These are phyloP conservation scores for Xerocomus amazonicus DNA, from an alignment of 1,284 basidiomycete species.

Conservation along the genomic window DNA sequence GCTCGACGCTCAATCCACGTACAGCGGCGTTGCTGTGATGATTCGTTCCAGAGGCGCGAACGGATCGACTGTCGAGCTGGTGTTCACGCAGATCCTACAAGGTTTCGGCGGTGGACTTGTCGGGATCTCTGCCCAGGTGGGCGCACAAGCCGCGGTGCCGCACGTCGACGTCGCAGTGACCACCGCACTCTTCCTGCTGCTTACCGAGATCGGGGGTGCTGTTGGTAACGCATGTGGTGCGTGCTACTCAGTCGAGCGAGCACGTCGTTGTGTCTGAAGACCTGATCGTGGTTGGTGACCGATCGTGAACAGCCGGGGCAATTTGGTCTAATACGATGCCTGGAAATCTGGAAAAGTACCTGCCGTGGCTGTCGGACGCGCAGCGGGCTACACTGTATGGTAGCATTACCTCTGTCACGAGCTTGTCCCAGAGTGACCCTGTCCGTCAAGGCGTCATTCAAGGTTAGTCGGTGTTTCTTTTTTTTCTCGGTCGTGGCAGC, in stretches of 20 bases:
- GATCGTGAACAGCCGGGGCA: conserved; percentile 36
- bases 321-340: conserved; percentile 55
- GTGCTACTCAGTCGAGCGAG: conserved; percentile 19
- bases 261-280: not conserved
- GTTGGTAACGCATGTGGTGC: conserved; percentile 65
- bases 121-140: conserved; percentile 65
- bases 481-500: too few species aligned
- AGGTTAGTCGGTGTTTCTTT: conserved; percentile 22
- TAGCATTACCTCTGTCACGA: conserved; percentile 41
- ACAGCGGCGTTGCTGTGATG: conserved; percentile 67
- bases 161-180: conserved; percentile 78
- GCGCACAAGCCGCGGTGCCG: conserved; percentile 74
- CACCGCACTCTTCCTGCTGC: conserved; percentile 76
- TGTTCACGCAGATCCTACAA: conserved; percentile 74
- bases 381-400: conserved; percentile 39
- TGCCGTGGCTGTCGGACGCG: conserved; percentile 36
- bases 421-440: conserved; percentile 40
- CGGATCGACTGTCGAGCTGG: conserved; percentile 56
- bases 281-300: not conserved
- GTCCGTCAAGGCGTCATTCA: conserved; percentile 47
- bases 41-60: conserved; percentile 65
- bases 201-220: conserved; percentile 76
- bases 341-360: conserved; percentile 41
- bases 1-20: conserved; percentile 13
- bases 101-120: conserved; percentile 80